Evolutionary conservation across 148 eudicot species (phyloP), one percentile per base, ranked within the genome.

Genomic region (Silene uniflora): DNA sequence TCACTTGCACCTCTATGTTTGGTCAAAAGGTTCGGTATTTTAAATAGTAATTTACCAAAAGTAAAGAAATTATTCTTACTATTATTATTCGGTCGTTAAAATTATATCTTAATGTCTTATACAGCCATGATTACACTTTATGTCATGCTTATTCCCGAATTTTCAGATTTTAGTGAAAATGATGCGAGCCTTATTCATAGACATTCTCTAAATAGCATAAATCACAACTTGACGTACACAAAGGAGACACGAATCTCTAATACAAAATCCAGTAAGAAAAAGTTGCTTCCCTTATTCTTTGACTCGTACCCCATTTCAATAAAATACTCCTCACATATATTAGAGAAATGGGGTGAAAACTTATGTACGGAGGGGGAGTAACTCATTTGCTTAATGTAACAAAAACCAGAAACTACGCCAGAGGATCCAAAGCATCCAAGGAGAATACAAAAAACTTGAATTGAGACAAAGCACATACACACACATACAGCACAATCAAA

Each of bases 41-140:
- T 32, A 32, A 2, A 32, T 32, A 32, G 35, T 1, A 32, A 32
- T 32, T 32, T 32, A 32, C 35, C 35, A 1, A 32, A 32, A 32
- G 2, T 4, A 32, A 32, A 32, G 4, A 32, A 2, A 32, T 32
- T 32, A 32, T 32, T 6, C 49, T 64, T 52, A 14, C n/a, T 19
- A 65, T 16, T 12, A 24, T 25, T 39, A 39, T 39, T 39, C 10
- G 12, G 16, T 16, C 10, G 7, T 19, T 60, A 18, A 21, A 17
- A 29, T 25, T 47, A 11, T 11, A 62, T 23, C 18, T n/a, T 19
- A 24, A 12, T 19, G 24, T 32, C n/a, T 13, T 8, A 64, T 32
- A 71, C 67, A 70, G 73, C 67, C 67, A 60, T 10, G 68, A 52
- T 13, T n/a, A 17, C 29, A 71, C 6, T 23, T 39, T 61, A 60